A percentile compares a stretch with the other conserved stretches of the same genome.
Conservation (phyloP, 2,329 filamentous ascomycete species). For the Beauveria brongniartii region DNA sequence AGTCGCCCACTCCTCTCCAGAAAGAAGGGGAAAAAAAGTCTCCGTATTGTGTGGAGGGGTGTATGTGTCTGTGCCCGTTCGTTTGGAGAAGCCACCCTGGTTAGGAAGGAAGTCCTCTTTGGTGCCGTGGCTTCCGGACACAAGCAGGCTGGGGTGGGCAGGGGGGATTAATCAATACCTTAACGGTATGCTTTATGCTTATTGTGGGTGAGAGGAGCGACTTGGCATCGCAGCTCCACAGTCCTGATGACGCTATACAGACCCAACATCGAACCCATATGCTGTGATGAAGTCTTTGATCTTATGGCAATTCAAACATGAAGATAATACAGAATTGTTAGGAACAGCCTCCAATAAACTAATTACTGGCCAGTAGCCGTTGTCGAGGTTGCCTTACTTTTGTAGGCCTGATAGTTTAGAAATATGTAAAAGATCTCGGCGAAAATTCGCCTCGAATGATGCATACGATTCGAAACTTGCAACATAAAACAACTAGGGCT, state of each 20-base stretch:
- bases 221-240: not conserved
- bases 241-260: not conserved
- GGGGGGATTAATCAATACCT: not conserved
- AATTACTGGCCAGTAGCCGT: too few relatives aligned
- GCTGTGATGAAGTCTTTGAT: too few relatives aligned
- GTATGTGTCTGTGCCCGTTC: not conserved
- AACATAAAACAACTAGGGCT: too few relatives aligned
- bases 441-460: too few relatives aligned
- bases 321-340: too few relatives aligned
- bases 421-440: too few relatives aligned
- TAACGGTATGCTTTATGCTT: conserved; percentile 9
- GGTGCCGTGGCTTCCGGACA: conserved; percentile 6
- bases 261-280: too few relatives aligned
- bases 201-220: not conserved
- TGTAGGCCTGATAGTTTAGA: too few relatives aligned
- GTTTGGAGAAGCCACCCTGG: not conserved
- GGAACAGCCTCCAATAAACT: too few relatives aligned
- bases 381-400: too few relatives aligned
- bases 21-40: not conserved
- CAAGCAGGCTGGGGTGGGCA: not conserved
- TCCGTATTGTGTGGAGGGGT: not conserved
- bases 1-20: not conserved
- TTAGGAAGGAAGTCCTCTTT: not conserved
- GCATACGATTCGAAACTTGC: too few relatives aligned
- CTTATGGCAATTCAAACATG: too few relatives aligned